Evolutionary conservation across 2,329 filamentous ascomycete species (phyloP).

Genomic region (Aspergillus quadrilineatus): DNA sequence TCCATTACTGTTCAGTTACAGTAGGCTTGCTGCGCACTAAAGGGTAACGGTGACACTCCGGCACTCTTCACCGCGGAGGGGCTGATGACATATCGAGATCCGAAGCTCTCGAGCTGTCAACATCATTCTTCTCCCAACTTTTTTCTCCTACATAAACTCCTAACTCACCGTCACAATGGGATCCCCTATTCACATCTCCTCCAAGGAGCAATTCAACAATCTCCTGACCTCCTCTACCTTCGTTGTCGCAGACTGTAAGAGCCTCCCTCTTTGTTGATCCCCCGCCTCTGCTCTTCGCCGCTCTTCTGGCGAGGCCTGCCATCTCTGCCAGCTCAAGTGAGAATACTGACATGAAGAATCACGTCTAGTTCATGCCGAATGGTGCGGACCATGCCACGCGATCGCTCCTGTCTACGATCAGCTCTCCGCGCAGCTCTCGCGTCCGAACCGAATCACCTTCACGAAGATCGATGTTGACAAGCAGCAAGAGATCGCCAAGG

Average conservation of each 20-base stretch:
- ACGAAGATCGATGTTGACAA: conserved; percentile 81
- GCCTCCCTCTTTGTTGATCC: conserved; percentile 12
- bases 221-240: conserved; percentile 71
- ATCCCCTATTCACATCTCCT: conserved; percentile 56
- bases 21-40: neutral
- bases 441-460: conserved; percentile 73
- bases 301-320: conserved; percentile 6
- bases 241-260: conserved; percentile 85
- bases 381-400: conserved; percentile 79
- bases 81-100: conserved; percentile 31
- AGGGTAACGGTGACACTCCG: neutral
- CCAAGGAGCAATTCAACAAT: conserved; percentile 64
- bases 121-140: conserved; percentile 16
- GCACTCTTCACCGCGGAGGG: conserved; percentile 14
- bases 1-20: too few relatives aligned
- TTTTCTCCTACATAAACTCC: conserved; percentile 14
- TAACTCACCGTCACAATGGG: conserved; percentile 39
- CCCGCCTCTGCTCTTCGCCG: conserved; percentile 13
- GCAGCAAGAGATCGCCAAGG: conserved; percentile 69
- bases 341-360: neutral
- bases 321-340: conserved; percentile 21
- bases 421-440: conserved; percentile 69
- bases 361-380: conserved; percentile 75
- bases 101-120: conserved; percentile 1
- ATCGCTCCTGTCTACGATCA: conserved; percentile 82